phyloP scores from a whole-genome alignment of 75 land plant species.

The Sequoia sempervirens region DNA sequence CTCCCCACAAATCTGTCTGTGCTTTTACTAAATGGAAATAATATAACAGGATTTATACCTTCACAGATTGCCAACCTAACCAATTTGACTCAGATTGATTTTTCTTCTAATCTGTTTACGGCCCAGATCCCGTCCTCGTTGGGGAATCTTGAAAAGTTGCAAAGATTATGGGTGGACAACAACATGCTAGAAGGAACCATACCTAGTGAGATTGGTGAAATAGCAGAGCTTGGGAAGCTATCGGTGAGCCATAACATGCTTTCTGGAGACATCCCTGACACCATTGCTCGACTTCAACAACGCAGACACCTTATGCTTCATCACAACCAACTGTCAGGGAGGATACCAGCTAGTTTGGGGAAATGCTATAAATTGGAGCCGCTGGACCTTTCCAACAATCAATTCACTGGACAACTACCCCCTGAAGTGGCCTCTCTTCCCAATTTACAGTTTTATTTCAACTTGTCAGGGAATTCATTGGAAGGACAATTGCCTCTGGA shows the following conservation, averaged over 20 bases:
- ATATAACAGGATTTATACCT: not conserved
- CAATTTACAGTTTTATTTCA: not conserved
- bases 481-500: slow-evolving; percentile 15
- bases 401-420: slow-evolving; percentile 9
- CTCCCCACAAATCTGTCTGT: not conserved
- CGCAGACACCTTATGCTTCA: not conserved
- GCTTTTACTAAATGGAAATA: not conserved
- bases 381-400: slow-evolving; percentile 6
- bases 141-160: slow-evolving; percentile 5
- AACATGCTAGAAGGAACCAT: slow-evolving; percentile 19
- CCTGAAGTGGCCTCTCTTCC: slow-evolving; percentile 8
- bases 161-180: slow-evolving; percentile 13
- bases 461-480: slow-evolving; percentile 4
- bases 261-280: slow-evolving; percentile 17
- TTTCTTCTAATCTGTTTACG: slow-evolving; percentile 14
- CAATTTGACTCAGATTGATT: slow-evolving; percentile 3
- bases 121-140: slow-evolving; percentile 13
- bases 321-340: slow-evolving; percentile 10
- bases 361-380: slow-evolving; percentile 7
- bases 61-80: slow-evolving; percentile 6
- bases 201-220: slow-evolving; percentile 15
- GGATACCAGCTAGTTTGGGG: slow-evolving; percentile 13
- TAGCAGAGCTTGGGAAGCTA: slow-evolving; percentile 14
- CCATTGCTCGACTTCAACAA: not conserved
- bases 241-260: slow-evolving; percentile 17